Evolutionary conservation across 139 green algal species (phyloP).

Genomic region (Monoraphidium neglectum): DNA sequence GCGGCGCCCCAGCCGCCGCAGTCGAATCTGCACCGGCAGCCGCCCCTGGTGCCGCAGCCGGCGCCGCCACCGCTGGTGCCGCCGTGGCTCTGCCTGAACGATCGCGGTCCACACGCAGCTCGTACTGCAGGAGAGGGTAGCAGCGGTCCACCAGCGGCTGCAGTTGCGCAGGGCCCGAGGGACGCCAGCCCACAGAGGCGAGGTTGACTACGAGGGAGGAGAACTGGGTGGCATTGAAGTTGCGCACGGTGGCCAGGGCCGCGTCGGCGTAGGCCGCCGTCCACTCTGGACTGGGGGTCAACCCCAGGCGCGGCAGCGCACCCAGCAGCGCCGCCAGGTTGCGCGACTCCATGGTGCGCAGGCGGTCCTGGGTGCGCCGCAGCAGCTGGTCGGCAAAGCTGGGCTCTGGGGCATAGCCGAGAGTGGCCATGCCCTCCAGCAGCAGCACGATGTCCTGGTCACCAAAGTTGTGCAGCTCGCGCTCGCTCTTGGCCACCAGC

Average conservation of each 20-base stretch:
- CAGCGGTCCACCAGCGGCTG: slow-evolving; percentile 4
- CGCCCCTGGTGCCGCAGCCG: too few species aligned
- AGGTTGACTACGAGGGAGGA: slow-evolving; percentile 13
- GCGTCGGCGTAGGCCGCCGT: not conserved
- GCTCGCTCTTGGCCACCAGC: not conserved
- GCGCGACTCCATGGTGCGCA: too few species aligned
- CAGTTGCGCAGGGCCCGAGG: slow-evolving; percentile 11
- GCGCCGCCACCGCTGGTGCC: too few species aligned
- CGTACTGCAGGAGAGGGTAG: slow-evolving; percentile 6
- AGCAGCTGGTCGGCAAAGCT: too few species aligned
- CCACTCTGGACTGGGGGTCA: slow-evolving; percentile 20
- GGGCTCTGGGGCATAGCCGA: too few species aligned
- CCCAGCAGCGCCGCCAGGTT: not conserved
- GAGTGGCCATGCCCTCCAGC: too few species aligned
- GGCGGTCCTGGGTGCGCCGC: too few species aligned
- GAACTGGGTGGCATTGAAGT: not conserved
- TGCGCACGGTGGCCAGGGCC: not conserved
- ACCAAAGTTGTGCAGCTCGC: not conserved
- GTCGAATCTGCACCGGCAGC: not conserved
- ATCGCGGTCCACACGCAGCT: too few species aligned
- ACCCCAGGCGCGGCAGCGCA: slow-evolving; percentile 9
- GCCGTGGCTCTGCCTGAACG: too few species aligned
- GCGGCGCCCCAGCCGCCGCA: not conserved
- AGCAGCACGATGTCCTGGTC: not conserved
- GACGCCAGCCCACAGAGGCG: slow-evolving; percentile 16